Base-by-base conservation (phyloP, 345 rosid species). In the Euphorbia tirucalli region DNA sequence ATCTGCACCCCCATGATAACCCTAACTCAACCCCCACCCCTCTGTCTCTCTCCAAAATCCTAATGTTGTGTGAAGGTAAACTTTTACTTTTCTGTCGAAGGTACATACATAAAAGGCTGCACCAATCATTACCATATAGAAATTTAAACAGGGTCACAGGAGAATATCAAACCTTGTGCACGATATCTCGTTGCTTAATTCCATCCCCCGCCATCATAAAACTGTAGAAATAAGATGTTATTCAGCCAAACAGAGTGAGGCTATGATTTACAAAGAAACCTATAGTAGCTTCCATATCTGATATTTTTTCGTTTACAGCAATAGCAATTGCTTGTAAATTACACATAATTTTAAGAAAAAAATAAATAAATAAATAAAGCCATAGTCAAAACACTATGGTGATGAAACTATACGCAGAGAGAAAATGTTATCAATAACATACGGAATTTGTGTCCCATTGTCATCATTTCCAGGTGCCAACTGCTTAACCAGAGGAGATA, bases 181-280 rank as follows among this genome's bases (percentile, higher is more conserved):
- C 78, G 56, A 74, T 71, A 65, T 65, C 71, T 71, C 85, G 86
- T 78, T 77, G 84, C 79, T 88, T 85, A 60, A 93, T 81, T 46
- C 97, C 94, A 83, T 93, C 98, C 83, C 90, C 75, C 10, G 93
- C 95, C 89, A 88, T 88, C 97, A 93, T 83, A 83, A 87, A 94
- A 75, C 97, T 93, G 89, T 73, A 76, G 44, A 69, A 25, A 61
- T 11, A 37, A 35, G 2, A 27, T 48, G 28, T 9, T 41, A 56
- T 71, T n/a, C 61, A 48, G 65, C 72, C 46, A 66, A 68, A 58
- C 19, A 39, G 22, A 55, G 4, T 11, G 8, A 56, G 44, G 19
- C 22, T 28, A 37, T 30, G 41, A 30, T 19, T 19, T 52, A 3
- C 5, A 52, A 8, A 52, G 25, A n/a, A 19, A 52, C 22, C 22